Conservation (phyloP, 164 flowering plant genomes). For the Aristolochia fimbriata region DNA sequence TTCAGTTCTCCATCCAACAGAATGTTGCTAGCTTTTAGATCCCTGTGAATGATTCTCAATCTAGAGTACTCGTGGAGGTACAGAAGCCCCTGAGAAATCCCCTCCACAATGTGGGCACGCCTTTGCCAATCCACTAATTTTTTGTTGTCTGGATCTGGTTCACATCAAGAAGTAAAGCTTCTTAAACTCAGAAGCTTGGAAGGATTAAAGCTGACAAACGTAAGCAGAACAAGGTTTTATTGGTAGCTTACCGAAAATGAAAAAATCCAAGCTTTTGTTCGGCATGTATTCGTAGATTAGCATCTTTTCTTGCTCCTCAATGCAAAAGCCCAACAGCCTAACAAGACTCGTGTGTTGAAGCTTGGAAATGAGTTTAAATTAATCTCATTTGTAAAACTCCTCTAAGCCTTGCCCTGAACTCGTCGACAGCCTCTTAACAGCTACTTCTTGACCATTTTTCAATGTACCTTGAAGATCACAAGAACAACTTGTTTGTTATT, state of each 20-base stretch:
- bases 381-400: constrained; percentile 32
- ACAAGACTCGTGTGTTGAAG: constrained; percentile 11
- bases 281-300: constrained; percentile 18
- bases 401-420: constrained; percentile 17
- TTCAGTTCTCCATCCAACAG: constrained; percentile 38
- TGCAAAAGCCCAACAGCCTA: constrained; percentile 9
- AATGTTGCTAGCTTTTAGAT: constrained; percentile 50
- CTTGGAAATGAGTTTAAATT: constrained; percentile 4
- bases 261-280: constrained; percentile 10
- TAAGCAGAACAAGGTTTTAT: neutral
- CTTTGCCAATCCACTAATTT: constrained; percentile 14
- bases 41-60: constrained; percentile 9
- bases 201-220: neutral
- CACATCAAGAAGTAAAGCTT: neutral
- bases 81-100: constrained; percentile 48
- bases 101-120: constrained; percentile 20
- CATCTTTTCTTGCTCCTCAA: constrained; percentile 2
- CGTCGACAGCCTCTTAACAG: constrained; percentile 11
- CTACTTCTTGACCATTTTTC: constrained; percentile 3
- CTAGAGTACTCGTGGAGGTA: constrained; percentile 50
- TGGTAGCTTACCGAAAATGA: neutral
- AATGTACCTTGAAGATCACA: constrained; percentile 1
- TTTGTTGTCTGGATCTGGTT: neutral
- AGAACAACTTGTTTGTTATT: neutral
- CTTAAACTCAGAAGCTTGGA: neutral